Conservation (phyloP, 805 yeast genomes). For the Metschnikowia dekortorum region DNA sequence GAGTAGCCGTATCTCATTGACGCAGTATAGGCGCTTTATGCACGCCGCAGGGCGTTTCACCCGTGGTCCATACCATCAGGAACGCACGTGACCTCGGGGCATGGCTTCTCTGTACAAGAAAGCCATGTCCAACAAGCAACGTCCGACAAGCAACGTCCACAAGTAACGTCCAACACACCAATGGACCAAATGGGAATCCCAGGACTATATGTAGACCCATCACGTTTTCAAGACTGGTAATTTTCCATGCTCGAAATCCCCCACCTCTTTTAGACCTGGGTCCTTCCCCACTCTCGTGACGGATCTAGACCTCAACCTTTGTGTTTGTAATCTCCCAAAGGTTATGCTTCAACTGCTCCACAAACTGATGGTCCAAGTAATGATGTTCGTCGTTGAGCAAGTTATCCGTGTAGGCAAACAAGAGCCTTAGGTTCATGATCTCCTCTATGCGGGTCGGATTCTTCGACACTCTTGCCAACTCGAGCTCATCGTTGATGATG, state of each 20-base stretch:
- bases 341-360: constrained; percentile 48
- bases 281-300: no score
- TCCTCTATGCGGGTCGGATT: constrained; percentile 47
- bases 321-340: constrained; percentile 26
- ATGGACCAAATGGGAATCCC: not conserved
- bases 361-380: constrained; percentile 46
- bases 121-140: no score
- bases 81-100: no score
- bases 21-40: not conserved
- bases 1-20: not conserved
- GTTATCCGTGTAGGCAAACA: constrained; percentile 58
- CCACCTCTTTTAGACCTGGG: no score
- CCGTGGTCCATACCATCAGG: no score
- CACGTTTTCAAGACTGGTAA: no score
- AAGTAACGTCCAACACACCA: not conserved
- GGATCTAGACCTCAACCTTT: not conserved
- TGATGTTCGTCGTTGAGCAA: constrained; percentile 33
- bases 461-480: constrained; percentile 41
- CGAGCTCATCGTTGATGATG: constrained; percentile 52
- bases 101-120: no score
- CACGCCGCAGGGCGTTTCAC: not conserved
- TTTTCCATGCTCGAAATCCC: no score
- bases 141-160: no score
- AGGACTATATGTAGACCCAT: not conserved
- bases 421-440: constrained; percentile 57